phyloP scores from a whole-genome alignment of 192 early-diverging fungal species.

The Linderina pennispora region DNA sequence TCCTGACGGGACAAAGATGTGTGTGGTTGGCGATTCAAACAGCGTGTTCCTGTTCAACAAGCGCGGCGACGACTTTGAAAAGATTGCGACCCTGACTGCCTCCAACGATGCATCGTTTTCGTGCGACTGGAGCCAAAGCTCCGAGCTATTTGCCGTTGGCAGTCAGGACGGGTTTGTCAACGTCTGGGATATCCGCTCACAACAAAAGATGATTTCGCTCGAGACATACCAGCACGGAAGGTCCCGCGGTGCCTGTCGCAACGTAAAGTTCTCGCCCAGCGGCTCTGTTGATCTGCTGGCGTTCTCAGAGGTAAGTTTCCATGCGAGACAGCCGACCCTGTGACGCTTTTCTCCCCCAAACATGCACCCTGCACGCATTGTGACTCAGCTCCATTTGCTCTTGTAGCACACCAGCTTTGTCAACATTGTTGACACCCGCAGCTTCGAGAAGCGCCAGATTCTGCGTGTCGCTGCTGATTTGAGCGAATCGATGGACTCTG shows the following conservation, averaged over 20 bases:
- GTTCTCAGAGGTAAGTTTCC: conserved; percentile 54
- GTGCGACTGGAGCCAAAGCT: conserved; percentile 91
- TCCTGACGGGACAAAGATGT: conserved; percentile 87
- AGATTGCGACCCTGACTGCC: conserved; percentile 67
- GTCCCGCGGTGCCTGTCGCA: conserved; percentile 61
- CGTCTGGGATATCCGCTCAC: conserved; percentile 86
- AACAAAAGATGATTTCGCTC: conserved; percentile 58
- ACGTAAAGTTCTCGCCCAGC: conserved; percentile 88
- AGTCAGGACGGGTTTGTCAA: conserved; percentile 90
- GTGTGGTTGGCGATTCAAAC: conserved; percentile 86
- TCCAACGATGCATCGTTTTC: conserved; percentile 86
- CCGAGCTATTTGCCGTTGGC: conserved; percentile 92
- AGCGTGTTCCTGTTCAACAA: conserved; percentile 83
- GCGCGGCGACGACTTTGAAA: conserved; percentile 57
- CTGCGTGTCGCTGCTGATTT: conserved; percentile 63
- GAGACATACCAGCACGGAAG: conserved; percentile 71
- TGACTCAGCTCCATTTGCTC: conserved; percentile 42
- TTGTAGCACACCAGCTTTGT: conserved; percentile 55
- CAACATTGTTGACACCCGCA: conserved; percentile 85
- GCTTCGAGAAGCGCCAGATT: conserved; percentile 74
- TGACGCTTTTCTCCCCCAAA: no score
- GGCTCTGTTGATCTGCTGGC: conserved; percentile 83
- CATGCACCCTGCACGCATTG: no score
- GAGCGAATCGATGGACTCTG: conserved; percentile 14
- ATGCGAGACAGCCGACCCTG: conserved; percentile 5